Evolutionary conservation across 169 alveolate species (phyloP), one percentile per base, ranked within the genome.

Genomic region (Neospora caninum): DNA sequence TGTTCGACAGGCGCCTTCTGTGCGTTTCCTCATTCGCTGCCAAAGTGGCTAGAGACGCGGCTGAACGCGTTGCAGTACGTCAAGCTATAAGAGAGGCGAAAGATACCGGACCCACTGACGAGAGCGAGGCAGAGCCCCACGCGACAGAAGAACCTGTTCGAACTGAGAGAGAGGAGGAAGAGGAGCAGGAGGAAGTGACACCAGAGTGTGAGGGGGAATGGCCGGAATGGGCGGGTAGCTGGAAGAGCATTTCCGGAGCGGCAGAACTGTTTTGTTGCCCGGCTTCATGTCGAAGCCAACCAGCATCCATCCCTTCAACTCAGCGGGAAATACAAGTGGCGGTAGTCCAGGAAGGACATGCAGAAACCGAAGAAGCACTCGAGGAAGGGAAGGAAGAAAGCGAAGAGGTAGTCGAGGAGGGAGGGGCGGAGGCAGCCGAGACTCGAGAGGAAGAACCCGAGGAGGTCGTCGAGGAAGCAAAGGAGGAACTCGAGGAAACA

Each of bases 21-120:
- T 16, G 73, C n/a, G 86, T 78, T 20, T 78, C 86, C 45, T 78
- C 86, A 20, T 78, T 78, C 27, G 86, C 86, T 20, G 86, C 45
- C 86, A 20, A 38, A 22, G 45, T 78, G 22, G 86, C 86, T 20
- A 38, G 49, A 38, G 49, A 78, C 9, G 86, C 86, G 20, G 86
- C 86, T 20, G 86, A 18, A n/a, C 86, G 86, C 22, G 45, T 78
- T 6, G 86, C 86, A 78, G 29, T 20, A 43, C 86, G 86, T 38
- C 86, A 38, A n/a, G 86, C 86, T 1, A n/a, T 16, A 9, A n/a
- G 20, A 36, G 42, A 78, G 45, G 86, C 39, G 49, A n/a, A n/a
- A 43, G 86, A 2, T 6, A n/a, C 39, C 2, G 86, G 86, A n/a
- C 13, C 39, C 7, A 38, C 27, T 38, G 27, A 36, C 29, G 20